These are phyloP conservation scores for Filobasidium wieringae DNA, from an alignment of 768 basidiomycete genomes.

Conservation along the genomic window DNA sequence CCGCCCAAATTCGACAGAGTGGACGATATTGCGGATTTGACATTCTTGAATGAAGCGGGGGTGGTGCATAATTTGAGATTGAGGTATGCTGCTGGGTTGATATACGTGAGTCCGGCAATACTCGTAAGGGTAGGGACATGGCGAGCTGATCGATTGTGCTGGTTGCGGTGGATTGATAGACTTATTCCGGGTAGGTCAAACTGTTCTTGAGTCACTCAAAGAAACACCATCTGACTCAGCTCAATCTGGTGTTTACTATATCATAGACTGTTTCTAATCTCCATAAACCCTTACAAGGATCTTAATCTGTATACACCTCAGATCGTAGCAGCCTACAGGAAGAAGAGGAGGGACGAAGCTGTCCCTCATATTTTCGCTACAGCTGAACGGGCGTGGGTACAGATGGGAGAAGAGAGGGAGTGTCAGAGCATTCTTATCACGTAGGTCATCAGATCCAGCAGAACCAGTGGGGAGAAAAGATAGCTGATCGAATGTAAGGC, in stretches of 20 bases:
- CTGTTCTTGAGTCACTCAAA: background rate
- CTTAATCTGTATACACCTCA: constrained; percentile 64
- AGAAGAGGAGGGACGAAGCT: constrained; percentile 62
- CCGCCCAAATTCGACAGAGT: constrained; percentile 97
- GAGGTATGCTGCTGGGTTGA: constrained; percentile 79
- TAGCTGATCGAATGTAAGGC: background rate
- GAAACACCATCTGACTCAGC: background rate
- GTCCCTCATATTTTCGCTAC: constrained; percentile 95
- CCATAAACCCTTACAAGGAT: constrained; percentile 91
- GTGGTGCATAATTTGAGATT: constrained; percentile 95
- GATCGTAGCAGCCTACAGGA: constrained; percentile 53
- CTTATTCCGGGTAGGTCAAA: constrained; percentile 23
- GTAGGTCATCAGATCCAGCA: constrained; percentile 44
- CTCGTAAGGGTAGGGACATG: background rate
- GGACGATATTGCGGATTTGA: constrained; percentile 94
- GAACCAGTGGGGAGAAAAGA: constrained; percentile 8
- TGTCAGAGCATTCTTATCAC: constrained; percentile 98
- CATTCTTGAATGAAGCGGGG: constrained; percentile 93
- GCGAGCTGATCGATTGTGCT: background rate
- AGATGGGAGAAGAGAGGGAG: constrained; percentile 94
- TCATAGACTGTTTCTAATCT: constrained; percentile 92
- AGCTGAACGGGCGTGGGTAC: constrained; percentile 93
- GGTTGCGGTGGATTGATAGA: constrained; percentile 12
- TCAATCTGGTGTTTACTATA: constrained; percentile 50
- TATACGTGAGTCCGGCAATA: constrained; percentile 33